Evolutionary conservation across 192 early-diverging fungal species (phyloP), one percentile per base, ranked within the genome.

Genomic region (Geranomyces variabilis): DNA sequence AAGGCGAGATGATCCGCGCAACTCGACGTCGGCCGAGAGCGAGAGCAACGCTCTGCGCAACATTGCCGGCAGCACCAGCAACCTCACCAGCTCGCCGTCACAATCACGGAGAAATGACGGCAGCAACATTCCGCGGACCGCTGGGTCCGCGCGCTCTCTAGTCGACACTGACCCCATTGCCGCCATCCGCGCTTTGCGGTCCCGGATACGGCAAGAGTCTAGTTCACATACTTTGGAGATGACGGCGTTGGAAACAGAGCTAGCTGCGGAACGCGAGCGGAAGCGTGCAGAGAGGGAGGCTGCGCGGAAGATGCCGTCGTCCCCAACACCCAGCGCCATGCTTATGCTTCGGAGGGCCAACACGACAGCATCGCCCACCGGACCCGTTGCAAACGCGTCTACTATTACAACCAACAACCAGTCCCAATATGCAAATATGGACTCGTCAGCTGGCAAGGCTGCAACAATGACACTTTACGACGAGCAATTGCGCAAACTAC

Each of bases 141-240:
- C 58, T 31, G 58, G 17, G 17, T 60, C 59, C 19, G 70, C 63
- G 49, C 62, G 59, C n/a, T 47, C 70, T 4, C 47, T 72, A 24
- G 70, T 64, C 24, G 70, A 64, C 28, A 30, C 41, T 0, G 72
- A 74, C 29, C 64, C 72, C 24, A 66, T 74, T 19, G 72, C 72
- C 19, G 65, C 65, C 53, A 74, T 74, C 33, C 72, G 72, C 29
- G 49, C 65, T 0, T 26, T 74, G 15, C 72, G 72, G n/a, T 48
- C 70, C n/a, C 67, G 41, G 49, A 12, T 66, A 12, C 63, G 53
- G 33, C 66, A 67, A 15, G 33, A 64, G 30, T 17, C 59, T 12
- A 64, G 41, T 36, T 43, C 34, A 17, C 63, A 64, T 29, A 24
- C 33, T 17, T n/a, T 64, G 13, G 73, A 75, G 45, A 36, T 75